These are phyloP conservation scores for Phytophthora pinifolia DNA, from an alignment of 352 stramenopile genomes.

Conservation along the genomic window DNA sequence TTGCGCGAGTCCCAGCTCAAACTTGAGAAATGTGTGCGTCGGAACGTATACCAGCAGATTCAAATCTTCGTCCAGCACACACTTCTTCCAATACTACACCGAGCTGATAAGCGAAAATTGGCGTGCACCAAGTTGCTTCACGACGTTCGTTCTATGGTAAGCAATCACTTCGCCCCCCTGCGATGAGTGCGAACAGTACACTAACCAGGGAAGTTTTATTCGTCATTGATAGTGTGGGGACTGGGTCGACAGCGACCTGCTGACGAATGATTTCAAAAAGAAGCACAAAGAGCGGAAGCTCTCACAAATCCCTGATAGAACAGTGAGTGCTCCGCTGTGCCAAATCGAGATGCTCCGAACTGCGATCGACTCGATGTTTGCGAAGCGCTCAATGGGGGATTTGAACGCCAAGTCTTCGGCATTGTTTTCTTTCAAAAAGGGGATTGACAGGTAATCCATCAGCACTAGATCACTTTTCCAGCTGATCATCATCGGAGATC, in stretches of 20 bases:
- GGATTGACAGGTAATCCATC: constrained; percentile 60
- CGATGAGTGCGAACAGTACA: neutral
- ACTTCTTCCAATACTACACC: constrained; percentile 74
- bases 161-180: constrained; percentile 4
- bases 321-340: constrained; percentile 29
- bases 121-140: constrained; percentile 65
- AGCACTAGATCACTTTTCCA: neutral
- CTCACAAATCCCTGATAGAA: constrained; percentile 32
- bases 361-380: constrained; percentile 60
- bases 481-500: neutral
- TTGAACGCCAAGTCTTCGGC: constrained; percentile 44
- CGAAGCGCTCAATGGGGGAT: constrained; percentile 60
- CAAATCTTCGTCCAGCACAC: constrained; percentile 80
- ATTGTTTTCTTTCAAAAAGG: constrained; percentile 76
- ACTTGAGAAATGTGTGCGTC: constrained; percentile 47
- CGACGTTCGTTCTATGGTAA: constrained; percentile 64
- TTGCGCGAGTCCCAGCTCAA: constrained; percentile 34
- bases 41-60: constrained; percentile 58
- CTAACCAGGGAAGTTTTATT: neutral
- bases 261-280: constrained; percentile 53
- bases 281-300: constrained; percentile 48
- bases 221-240: constrained; percentile 46
- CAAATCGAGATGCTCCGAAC: constrained; percentile 62
- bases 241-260: constrained; percentile 44
- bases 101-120: constrained; percentile 84